Base-by-base conservation (phyloP, 192 early-diverging fungal species). In the Helicostylum pulchrum region DNA sequence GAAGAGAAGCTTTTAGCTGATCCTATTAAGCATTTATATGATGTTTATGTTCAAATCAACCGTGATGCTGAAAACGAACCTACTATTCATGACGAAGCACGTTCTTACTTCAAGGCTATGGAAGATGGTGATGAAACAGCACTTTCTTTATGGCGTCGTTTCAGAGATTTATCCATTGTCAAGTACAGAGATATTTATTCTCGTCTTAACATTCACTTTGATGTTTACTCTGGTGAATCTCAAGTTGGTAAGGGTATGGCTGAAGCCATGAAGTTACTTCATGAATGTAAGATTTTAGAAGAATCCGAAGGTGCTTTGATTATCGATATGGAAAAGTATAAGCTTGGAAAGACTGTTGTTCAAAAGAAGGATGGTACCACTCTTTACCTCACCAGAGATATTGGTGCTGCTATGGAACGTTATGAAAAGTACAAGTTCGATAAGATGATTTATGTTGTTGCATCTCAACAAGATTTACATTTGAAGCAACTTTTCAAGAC, bases 401-500 rank as follows among this genome's bases (percentile, higher is more conserved):
- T 99, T 74, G 97, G 95, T 61, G 96, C 95, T 44, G 94, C 94
- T 54, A 86, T 91, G 55, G 86, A 92, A 76, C 93, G 97, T 71
- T 86, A 90, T 61, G 89, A 91, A 53, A 85, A 80, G 54, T 94
- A 91, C 76, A 78, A 92, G 55, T 97, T 94, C 77, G 93, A 98
- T 77, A 85, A 89, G 69, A 89, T 96, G 82, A 83, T 92, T 72
- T 99, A 99, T 64, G 88, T 97, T 50, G 90, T 98, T 15, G 88
- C 88, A 57, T 87, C 87, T 43, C 90, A 92, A 62, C 97, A 99
- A 77, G 90, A 90, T 69, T 82, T 88, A 51, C 95, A 99, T 68
- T 82, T 97, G 68, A 89, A 90, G 77, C 95, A 97, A 77, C 85
- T 98, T 7, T 97, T 98, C 83, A 95, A 94, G 83, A 91, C 90